Evolutionary conservation across 768 basidiomycete species (phyloP), one percentile per base, ranked within the genome.

Genomic region (Gymnopilus junonius): DNA sequence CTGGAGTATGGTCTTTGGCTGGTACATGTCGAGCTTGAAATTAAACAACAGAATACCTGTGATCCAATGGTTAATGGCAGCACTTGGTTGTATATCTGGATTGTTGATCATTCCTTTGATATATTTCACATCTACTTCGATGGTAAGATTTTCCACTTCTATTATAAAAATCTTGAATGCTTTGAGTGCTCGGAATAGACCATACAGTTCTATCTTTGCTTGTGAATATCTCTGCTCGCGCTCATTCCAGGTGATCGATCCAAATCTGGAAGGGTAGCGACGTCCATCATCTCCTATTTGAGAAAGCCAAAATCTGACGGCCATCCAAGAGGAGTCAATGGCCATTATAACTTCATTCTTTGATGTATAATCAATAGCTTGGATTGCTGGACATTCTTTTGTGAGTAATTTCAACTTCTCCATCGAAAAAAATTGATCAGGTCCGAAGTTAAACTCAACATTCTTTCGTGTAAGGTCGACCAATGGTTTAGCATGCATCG

Each of bases 21-120:
- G 78, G 76, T 6, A 83, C 71, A 54, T 83, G 82, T 0, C 70
- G 59, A 82, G 63, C 1, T 65, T 65, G 65, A 80, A 79, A 21
- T 73, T 53, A 55, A 79, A 82, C 0, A 79, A 58, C 0, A 76
- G 68, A 14, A 83, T 80, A 1, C 66, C 74, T 0, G 74, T 72
- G 37, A 83, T 79, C 82, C 82, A 83, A 8, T 76, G 53, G 40
- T 82, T 83, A 1, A 80, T 73, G 0, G 74, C 63, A 2, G 76
- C 72, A 39, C 72, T n/a, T 78, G 79, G 80, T 3, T 76, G 72
- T 0, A 78, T 62, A 29, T 79, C 77, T 0, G 77, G 79, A 32
- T 79, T 76, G 27, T 76, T 75, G 0, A 81, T 56, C 79, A 80
- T 82, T 0, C 75, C 75, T 42, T 73, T 74, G n/a, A 78, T 70